These are phyloP conservation scores for Hypoxylon rubiginosum DNA, from an alignment of 2,329 filamentous ascomycete genomes.

Conservation along the genomic window DNA sequence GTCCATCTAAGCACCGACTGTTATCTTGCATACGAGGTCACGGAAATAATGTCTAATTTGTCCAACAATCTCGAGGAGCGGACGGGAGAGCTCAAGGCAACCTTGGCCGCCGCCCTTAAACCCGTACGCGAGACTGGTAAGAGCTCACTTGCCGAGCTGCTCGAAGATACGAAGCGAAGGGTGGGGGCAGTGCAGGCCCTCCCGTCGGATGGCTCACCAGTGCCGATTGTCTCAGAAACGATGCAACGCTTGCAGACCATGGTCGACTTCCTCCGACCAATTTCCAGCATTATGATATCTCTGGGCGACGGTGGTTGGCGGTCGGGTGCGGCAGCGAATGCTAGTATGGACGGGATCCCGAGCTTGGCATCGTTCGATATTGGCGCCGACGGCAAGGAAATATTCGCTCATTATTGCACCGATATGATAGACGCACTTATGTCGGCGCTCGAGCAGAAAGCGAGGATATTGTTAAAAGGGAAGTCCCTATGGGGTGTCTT, in stretches of 20 bases:
- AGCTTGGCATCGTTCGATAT: constrained; percentile 87
- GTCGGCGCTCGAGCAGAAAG: constrained; percentile 79
- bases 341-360: constrained; percentile 74
- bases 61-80: constrained; percentile 83
- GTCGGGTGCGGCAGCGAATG: constrained; percentile 62
- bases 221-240: constrained; percentile 84
- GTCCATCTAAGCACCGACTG: constrained; percentile 89
- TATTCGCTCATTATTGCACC: constrained; percentile 89
- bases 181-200: constrained; percentile 75
- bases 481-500: constrained; percentile 89
- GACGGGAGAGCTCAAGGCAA: constrained; percentile 86
- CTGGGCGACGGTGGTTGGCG: constrained; percentile 94
- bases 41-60: constrained; percentile 86
- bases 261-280: constrained; percentile 85
- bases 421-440: constrained; percentile 90
- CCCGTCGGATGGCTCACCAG: constrained; percentile 81
- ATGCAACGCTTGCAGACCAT: constrained; percentile 90
- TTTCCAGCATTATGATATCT: constrained; percentile 91
- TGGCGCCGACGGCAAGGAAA: constrained; percentile 85
- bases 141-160: constrained; percentile 81
- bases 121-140: constrained; percentile 95
- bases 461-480: constrained; percentile 77
- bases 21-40: constrained; percentile 94
- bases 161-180: constrained; percentile 84
- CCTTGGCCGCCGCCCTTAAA: constrained; percentile 86